Conservation (phyloP, 192 early-diverging fungal genomes). For the Gamsiella multidivaricata region DNA sequence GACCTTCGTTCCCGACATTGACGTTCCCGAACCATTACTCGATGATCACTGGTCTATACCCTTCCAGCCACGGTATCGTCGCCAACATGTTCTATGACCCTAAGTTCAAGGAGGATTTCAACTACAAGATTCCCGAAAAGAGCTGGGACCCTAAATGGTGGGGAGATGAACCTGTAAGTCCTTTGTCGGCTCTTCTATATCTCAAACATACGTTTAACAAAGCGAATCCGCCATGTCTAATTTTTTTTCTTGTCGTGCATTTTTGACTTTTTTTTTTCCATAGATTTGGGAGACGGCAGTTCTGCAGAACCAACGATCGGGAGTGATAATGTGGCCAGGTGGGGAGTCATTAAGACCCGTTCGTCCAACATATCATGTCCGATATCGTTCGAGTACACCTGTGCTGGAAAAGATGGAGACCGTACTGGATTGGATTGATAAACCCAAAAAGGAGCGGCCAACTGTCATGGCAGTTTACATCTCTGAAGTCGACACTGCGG, state of each 20-base stretch:
- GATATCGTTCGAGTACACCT: slow-evolving; percentile 59
- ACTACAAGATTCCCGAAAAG: slow-evolving; percentile 73
- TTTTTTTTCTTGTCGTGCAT: slow-evolving; percentile 4
- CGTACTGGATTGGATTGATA: slow-evolving; percentile 82
- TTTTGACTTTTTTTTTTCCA: slow-evolving; percentile 2
- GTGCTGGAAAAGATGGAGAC: slow-evolving; percentile 67
- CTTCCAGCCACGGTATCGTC: slow-evolving; percentile 92
- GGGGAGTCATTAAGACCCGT: slow-evolving; percentile 67
- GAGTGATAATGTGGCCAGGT: slow-evolving; percentile 93
- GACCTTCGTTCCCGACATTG: slow-evolving; percentile 77
- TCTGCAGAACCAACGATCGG: slow-evolving; percentile 73
- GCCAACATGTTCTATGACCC: slow-evolving; percentile 87
- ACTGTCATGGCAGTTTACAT: slow-evolving; percentile 82
- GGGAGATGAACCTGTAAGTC: slow-evolving; percentile 84
- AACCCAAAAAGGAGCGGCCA: slow-evolving; percentile 75
- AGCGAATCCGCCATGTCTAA: too few species aligned
- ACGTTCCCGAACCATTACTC: slow-evolving; percentile 97
- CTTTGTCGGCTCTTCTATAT: not conserved
- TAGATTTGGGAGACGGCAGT: slow-evolving; percentile 91
- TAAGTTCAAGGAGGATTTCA: slow-evolving; percentile 74
- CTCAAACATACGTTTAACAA: too few species aligned
- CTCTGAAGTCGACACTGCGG: slow-evolving; percentile 82
- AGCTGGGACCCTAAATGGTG: slow-evolving; percentile 84
- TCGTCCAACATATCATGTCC: slow-evolving; percentile 73
- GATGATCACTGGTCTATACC: slow-evolving; percentile 92